phyloP scores from a whole-genome alignment of 2,329 filamentous ascomycete genomes.

The Trichoderma sp. region DNA sequence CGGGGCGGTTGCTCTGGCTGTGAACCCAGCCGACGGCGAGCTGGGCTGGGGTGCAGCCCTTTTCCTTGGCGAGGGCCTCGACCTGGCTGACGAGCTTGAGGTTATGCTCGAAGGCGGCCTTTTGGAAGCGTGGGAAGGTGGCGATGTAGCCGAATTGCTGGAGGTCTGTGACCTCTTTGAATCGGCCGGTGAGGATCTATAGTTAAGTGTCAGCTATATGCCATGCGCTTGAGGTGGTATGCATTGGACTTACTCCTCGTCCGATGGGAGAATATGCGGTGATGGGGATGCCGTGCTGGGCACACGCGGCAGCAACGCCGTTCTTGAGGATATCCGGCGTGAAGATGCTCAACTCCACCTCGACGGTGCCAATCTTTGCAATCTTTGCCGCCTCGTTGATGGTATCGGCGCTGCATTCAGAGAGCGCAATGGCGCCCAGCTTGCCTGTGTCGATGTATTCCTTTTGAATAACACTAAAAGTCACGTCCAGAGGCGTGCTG shows the following conservation, averaged over 20 bases:
- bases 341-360: slow-evolving; percentile 58
- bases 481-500: slow-evolving; percentile 47
- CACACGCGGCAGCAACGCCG: slow-evolving; percentile 57
- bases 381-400: slow-evolving; percentile 50
- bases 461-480: slow-evolving; percentile 46
- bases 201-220: slow-evolving; percentile 15
- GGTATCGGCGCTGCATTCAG: slow-evolving; percentile 52
- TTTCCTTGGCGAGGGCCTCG: slow-evolving; percentile 58
- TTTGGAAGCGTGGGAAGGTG: slow-evolving; percentile 60
- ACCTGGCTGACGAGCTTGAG: slow-evolving; percentile 61
- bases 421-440: slow-evolving; percentile 54
- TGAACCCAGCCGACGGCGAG: slow-evolving; percentile 67
- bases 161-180: slow-evolving; percentile 32
- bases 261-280: slow-evolving; percentile 59
- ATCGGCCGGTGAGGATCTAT: slow-evolving; percentile 37
- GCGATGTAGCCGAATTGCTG: slow-evolving; percentile 30
- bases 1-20: slow-evolving; percentile 51
- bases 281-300: slow-evolving; percentile 66
- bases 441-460: slow-evolving; percentile 56
- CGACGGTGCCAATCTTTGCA: slow-evolving; percentile 50
- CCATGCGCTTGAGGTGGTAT: slow-evolving; percentile 4
- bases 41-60: slow-evolving; percentile 63
- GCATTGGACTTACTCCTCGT: slow-evolving; percentile 34
- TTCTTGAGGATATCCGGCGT: slow-evolving; percentile 51
- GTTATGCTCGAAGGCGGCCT: slow-evolving; percentile 65